These are phyloP conservation scores for Penicillium sp. DNA, from an alignment of 2,329 filamentous ascomycete genomes.

Conservation along the genomic window DNA sequence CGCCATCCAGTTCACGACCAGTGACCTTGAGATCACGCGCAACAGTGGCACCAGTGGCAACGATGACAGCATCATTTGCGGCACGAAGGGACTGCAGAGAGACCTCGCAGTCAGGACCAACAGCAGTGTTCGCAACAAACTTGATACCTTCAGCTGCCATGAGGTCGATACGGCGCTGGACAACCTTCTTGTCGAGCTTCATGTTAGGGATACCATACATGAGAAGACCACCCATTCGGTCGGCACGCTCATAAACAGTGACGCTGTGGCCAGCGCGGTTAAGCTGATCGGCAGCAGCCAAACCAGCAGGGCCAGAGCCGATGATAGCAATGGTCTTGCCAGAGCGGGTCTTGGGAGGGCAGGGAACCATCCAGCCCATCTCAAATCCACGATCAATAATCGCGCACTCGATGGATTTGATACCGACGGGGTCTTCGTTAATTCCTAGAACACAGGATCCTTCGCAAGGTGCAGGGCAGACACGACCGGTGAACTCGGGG, in stretches of 20 bases:
- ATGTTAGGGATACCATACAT: conserved; percentile 99
- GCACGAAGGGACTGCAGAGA: conserved; percentile 70
- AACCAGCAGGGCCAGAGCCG: conserved; percentile 86
- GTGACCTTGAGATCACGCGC: conserved; percentile 90
- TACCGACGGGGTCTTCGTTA: conserved; percentile 94
- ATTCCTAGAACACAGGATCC: conserved; percentile 95
- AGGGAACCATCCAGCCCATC: conserved; percentile 95
- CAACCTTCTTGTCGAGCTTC: conserved; percentile 98
- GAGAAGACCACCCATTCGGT: conserved; percentile 84
- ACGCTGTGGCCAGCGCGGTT: conserved; percentile 88
- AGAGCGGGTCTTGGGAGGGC: conserved; percentile 72
- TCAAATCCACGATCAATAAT: conserved; percentile 98
- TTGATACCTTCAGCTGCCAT: conserved; percentile 85
- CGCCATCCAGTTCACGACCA: conserved; percentile 80
- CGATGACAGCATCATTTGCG: conserved; percentile 77
- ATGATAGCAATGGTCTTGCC: conserved; percentile 88
- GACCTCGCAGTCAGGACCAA: conserved; percentile 71
- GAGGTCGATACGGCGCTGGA: conserved; percentile 92
- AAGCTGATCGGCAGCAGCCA: conserved; percentile 87
- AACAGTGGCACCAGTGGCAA: conserved; percentile 90
- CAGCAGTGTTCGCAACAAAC: conserved; percentile 73
- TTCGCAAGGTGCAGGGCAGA: conserved; percentile 94
- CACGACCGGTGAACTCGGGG: conserved; percentile 95
- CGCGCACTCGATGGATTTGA: conserved; percentile 97
- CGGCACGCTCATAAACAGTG: conserved; percentile 88